A percentile compares a stretch with the other conserved stretches of the same genome.
Evolutionary conservation across 305 asterid genomes (phyloP).

Genomic region (Fraxinus floribunda): DNA sequence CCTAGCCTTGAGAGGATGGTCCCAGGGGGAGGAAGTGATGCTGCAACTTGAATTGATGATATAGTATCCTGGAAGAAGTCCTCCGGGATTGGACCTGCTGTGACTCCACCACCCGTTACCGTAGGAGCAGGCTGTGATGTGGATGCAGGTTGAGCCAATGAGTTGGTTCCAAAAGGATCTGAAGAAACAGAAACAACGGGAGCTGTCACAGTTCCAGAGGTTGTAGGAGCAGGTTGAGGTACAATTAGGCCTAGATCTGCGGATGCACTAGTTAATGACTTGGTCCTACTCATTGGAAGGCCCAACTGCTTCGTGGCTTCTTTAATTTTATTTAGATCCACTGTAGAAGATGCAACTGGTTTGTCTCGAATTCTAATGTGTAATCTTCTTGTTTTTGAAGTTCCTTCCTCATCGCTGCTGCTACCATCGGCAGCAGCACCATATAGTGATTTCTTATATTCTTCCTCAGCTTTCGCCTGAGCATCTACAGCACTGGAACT

Average conservation of each 20-base stretch:
- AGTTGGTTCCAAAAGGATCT: constrained; percentile 69
- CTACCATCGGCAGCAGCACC: constrained; percentile 83
- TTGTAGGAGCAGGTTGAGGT: constrained; percentile 61
- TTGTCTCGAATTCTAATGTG: constrained; percentile 84
- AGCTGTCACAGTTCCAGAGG: constrained; percentile 43
- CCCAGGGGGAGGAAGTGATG: constrained; percentile 86
- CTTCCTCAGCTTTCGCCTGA: constrained; percentile 97
- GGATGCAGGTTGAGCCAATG: constrained; percentile 58
- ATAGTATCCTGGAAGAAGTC: constrained; percentile 96
- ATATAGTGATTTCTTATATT: constrained; percentile 81
- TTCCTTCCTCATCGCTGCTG: constrained; percentile 96
- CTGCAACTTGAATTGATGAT: constrained; percentile 85
- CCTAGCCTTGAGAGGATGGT: constrained; percentile 68
- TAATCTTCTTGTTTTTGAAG: constrained; percentile 72
- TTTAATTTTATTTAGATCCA: constrained; percentile 89
- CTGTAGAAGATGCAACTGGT: constrained; percentile 76
- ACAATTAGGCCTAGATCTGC: constrained; percentile 64
- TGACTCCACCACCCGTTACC: constrained; percentile 58
- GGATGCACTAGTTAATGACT: constrained; percentile 69
- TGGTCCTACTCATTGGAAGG: constrained; percentile 75
- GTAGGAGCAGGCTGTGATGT: constrained; percentile 48
- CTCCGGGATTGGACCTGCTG: constrained; percentile 89
- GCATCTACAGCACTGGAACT: constrained; percentile 67
- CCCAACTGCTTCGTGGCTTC: constrained; percentile 96
- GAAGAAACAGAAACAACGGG: constrained; percentile 57